These are phyloP conservation scores for Crotalaria pallida DNA, from an alignment of 306 rosid genomes.

Conservation along the genomic window DNA sequence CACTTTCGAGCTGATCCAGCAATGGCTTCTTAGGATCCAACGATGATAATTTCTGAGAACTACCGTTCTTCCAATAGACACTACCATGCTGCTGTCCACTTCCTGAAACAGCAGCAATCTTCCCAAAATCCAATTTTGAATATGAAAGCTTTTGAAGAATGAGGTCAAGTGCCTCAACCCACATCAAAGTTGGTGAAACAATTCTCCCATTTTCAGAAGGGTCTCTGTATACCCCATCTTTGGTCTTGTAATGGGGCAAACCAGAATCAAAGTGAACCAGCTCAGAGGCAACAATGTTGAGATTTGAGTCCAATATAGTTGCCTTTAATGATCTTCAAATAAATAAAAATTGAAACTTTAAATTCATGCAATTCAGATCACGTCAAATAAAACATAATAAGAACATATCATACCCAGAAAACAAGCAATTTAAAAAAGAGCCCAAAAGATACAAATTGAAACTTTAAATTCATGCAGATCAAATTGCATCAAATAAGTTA, in stretches of 20 bases:
- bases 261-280: conserved; percentile 76
- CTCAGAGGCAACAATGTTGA: conserved; percentile 66
- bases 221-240: conserved; percentile 90
- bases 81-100: conserved; percentile 99
- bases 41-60: conserved; percentile 53
- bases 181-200: conserved; percentile 92
- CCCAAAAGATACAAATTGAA: not conserved
- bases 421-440: no score
- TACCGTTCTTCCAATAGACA: conserved; percentile 85
- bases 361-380: conserved; percentile 8
- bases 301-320: conserved; percentile 72
- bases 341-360: conserved; percentile 8
- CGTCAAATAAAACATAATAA: not conserved
- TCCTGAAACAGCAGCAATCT: conserved; percentile 74
- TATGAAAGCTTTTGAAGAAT: conserved; percentile 56
- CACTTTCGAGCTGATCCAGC: conserved; percentile 54
- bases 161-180: conserved; percentile 93
- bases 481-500: not conserved
- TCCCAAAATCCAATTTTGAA: conserved; percentile 56
- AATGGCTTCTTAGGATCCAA: conserved; percentile 60
- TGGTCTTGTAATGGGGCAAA: conserved; percentile 78
- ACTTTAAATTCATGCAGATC: conserved; percentile 15
- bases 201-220: conserved; percentile 60
- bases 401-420: no score
- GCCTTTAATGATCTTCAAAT: conserved; percentile 82